Conservation (phyloP, 345 rosid genomes). For the Salix viminalis region DNA sequence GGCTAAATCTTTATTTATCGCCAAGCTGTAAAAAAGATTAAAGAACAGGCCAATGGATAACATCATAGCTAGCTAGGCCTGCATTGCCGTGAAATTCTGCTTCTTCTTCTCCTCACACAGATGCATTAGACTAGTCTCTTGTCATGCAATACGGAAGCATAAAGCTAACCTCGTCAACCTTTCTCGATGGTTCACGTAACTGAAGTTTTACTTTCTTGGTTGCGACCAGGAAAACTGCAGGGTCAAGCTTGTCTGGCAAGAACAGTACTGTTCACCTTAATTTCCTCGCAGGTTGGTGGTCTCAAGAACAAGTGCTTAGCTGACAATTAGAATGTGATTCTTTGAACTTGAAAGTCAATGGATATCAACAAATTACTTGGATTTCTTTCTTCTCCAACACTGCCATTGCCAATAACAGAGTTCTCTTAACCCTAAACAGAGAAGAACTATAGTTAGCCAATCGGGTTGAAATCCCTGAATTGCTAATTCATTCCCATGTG, state of each 20-base stretch:
- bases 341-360: background rate
- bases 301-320: background rate
- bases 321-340: background rate
- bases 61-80: background rate
- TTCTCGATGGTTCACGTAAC: slow-evolving; percentile 15
- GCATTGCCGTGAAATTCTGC: background rate
- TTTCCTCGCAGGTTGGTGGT: background rate
- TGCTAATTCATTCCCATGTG: no score
- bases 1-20: no score
- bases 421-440: no score
- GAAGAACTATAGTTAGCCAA: no score
- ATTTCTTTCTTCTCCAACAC: no score
- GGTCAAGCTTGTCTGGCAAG: slow-evolving; percentile 10
- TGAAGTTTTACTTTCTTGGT: slow-evolving; percentile 15
- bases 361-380: background rate
- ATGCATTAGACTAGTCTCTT: slow-evolving; percentile 9
- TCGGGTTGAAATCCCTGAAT: no score
- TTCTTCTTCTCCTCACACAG: background rate
- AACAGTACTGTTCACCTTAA: background rate
- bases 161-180: background rate
- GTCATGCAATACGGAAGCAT: slow-evolving; percentile 5
- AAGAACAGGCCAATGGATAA: background rate
- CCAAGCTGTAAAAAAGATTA: background rate
- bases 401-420: no score
- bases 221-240: slow-evolving; percentile 2